These are phyloP conservation scores for Paraphoma chrysanthemicola DNA, from an alignment of 2,329 filamentous ascomycete species.

Conservation along the genomic window DNA sequence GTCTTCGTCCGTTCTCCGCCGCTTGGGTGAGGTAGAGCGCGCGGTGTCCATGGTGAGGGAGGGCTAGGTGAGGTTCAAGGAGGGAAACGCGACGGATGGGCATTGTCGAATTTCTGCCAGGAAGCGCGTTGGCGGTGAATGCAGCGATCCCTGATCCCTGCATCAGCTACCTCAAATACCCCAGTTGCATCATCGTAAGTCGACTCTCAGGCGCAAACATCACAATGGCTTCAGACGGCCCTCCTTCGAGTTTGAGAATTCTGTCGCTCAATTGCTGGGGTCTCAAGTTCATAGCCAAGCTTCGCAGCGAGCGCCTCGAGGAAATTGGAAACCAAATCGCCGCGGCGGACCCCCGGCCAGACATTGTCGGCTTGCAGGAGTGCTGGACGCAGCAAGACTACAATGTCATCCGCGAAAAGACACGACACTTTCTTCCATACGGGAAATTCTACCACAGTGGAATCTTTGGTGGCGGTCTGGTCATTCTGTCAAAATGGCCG, in stretches of 20 bases:
- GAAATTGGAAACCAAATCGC: slow-evolving; percentile 87
- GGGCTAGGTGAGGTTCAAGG: not conserved
- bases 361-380: slow-evolving; percentile 94
- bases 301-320: slow-evolving; percentile 76
- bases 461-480: slow-evolving; percentile 87
- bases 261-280: slow-evolving; percentile 98
- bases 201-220: not conserved
- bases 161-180: slow-evolving; percentile 12
- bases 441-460: slow-evolving; percentile 93
- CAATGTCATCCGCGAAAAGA: slow-evolving; percentile 75
- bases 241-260: slow-evolving; percentile 70
- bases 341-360: slow-evolving; percentile 69
- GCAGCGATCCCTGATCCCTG: slow-evolving; percentile 18
- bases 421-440: slow-evolving; percentile 77
- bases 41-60: slow-evolving; percentile 21
- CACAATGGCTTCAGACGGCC: slow-evolving; percentile 31
- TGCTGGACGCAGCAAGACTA: slow-evolving; percentile 92
- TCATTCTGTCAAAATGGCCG: slow-evolving; percentile 89
- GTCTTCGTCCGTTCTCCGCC: slow-evolving; percentile 36
- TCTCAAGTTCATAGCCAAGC: slow-evolving; percentile 82
- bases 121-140: slow-evolving; percentile 16
- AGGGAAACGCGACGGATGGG: slow-evolving; percentile 14
- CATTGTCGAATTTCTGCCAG: slow-evolving; percentile 19
- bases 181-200: slow-evolving; percentile 22
- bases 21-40: slow-evolving; percentile 35